Evolutionary conservation across 805 yeast species (phyloP).

Genomic region (Yamadazyma phyllophila): DNA sequence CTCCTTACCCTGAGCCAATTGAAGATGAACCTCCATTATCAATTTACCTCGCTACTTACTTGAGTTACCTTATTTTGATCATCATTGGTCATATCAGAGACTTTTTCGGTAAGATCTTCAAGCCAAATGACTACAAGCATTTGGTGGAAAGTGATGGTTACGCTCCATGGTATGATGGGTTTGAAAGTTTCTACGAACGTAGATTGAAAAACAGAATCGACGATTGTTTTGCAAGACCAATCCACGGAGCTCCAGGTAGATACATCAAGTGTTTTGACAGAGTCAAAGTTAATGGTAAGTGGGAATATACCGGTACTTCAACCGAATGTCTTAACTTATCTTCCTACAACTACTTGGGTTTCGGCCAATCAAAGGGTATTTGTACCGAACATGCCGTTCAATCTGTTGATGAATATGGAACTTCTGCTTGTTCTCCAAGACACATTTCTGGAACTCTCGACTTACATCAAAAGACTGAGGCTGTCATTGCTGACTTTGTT

Average conservation of each 20-base stretch:
- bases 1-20: conserved; percentile 59
- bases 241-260: conserved; percentile 98
- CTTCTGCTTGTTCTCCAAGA: conserved; percentile 78
- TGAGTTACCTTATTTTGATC: conserved; percentile 80
- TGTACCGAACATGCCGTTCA: conserved; percentile 80
- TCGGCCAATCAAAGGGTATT: conserved; percentile 90
- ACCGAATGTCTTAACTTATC: conserved; percentile 81
- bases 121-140: conserved; percentile 61
- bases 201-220: conserved; percentile 87
- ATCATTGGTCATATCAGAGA: conserved; percentile 90
- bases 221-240: conserved; percentile 93
- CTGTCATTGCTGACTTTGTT: conserved; percentile 74
- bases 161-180: conserved; percentile 94
- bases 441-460: conserved; percentile 71
- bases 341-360: conserved; percentile 92
- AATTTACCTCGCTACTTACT: conserved; percentile 75
- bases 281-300: conserved; percentile 56
- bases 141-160: conserved; percentile 79
- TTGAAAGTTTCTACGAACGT: conserved; percentile 91
- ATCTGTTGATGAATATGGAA: conserved; percentile 66
- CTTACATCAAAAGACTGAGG: conserved; percentile 72
- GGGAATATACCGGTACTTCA: conserved; percentile 72
- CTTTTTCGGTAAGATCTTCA: conserved; percentile 75
- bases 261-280: conserved; percentile 80
- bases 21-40: conserved; percentile 87